These are phyloP conservation scores for Staphylotrichum longicolle DNA, from an alignment of 495 filamentous ascomycete genomes.

Conservation along the genomic window DNA sequence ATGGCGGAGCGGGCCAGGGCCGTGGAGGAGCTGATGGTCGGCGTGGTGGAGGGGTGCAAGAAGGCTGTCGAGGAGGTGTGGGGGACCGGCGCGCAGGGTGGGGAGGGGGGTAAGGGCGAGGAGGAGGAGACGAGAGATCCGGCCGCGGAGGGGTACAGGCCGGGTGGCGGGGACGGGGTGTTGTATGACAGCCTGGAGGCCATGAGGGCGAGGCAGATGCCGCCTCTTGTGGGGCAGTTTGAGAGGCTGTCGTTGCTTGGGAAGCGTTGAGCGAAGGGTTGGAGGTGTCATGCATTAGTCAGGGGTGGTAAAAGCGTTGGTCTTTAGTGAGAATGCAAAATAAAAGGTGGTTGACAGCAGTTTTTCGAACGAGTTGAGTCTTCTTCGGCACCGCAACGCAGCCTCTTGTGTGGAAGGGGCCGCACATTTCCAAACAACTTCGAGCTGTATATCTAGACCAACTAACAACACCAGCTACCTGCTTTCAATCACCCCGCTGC, in stretches of 20 bases:
- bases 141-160: conserved; percentile 35
- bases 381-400: no score
- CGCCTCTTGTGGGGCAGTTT: conserved; percentile 47
- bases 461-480: no score
- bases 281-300: conserved; percentile 28
- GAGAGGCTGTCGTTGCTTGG: conserved; percentile 51
- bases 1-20: conserved; percentile 87
- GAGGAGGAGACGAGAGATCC: conserved; percentile 27
- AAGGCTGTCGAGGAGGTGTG: conserved; percentile 68
- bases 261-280: conserved; percentile 36
- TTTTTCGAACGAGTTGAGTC: no score
- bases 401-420: no score
- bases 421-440: no score
- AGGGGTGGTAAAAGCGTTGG: conserved; percentile 26
- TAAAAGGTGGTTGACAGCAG: background rate
- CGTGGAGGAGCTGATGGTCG: conserved; percentile 66
- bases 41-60: conserved; percentile 67
- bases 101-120: conserved; percentile 16
- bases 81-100: conserved; percentile 34
- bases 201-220: conserved; percentile 42
- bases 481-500: no score
- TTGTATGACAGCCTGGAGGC: conserved; percentile 50
- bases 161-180: conserved; percentile 52
- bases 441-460: no score
- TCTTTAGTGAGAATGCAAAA: conserved; percentile 42